Conservation (phyloP, 129 eudicot genomes). For the Flaveria linearis region DNA sequence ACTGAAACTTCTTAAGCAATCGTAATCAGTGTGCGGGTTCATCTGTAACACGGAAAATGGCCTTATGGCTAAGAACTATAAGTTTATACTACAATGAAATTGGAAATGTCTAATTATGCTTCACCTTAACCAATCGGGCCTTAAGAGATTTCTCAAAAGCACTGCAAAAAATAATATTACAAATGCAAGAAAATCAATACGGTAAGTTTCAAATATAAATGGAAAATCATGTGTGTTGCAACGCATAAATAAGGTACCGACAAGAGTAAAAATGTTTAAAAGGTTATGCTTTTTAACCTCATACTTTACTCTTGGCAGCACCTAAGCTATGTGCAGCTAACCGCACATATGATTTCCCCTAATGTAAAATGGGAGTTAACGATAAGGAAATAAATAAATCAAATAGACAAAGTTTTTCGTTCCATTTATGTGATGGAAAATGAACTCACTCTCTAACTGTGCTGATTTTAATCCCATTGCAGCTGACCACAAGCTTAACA, state of each 20-base stretch:
- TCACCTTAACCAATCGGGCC: conserved; percentile 77
- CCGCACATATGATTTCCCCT: too few relatives aligned
- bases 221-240: too few relatives aligned
- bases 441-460: conserved; percentile 82
- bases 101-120: conserved; percentile 17
- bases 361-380: background rate
- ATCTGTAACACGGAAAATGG: conserved; percentile 41
- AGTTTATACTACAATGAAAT: too few relatives aligned
- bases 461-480: conserved; percentile 82
- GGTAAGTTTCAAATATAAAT: background rate
- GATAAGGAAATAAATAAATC: background rate
- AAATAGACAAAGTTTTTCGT: background rate
- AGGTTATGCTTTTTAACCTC: too few relatives aligned
- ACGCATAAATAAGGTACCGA: too few relatives aligned
- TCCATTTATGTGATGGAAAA: background rate
- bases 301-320: too few relatives aligned
- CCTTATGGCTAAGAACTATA: too few relatives aligned
- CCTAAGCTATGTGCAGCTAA: too few relatives aligned
- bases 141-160: conserved; percentile 95
- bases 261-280: too few relatives aligned
- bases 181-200: conserved; percentile 20
- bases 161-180: conserved; percentile 50
- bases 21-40: conserved; percentile 81
- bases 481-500: conserved; percentile 88
- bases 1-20: conserved; percentile 63